Conservation (phyloP, 257 asterid genomes). For the Primulina eburnea region DNA sequence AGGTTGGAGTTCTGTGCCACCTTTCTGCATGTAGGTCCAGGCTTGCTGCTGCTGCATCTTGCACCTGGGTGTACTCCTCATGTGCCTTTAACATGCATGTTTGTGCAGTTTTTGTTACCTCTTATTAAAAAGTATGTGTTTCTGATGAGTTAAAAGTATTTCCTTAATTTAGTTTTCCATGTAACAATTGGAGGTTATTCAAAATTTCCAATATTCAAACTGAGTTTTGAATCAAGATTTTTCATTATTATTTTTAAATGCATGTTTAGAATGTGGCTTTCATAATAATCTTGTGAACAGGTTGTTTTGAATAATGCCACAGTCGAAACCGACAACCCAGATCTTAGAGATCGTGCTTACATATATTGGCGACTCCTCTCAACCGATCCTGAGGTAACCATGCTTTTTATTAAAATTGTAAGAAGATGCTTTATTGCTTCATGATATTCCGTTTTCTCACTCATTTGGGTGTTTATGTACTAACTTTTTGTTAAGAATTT, state of each 20-base stretch:
- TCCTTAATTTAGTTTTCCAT: neutral
- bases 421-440: constrained; percentile 22
- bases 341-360: constrained; percentile 97
- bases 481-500: neutral
- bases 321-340: constrained; percentile 98
- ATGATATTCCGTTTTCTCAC: neutral
- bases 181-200: neutral
- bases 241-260: neutral
- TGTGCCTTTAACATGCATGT: neutral
- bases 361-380: constrained; percentile 99
- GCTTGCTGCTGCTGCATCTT: neutral
- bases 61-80: neutral
- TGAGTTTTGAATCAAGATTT: neutral
- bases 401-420: constrained; percentile 17
- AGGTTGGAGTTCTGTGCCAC: neutral
- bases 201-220: neutral
- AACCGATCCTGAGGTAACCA: constrained; percentile 95
- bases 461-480: neutral
- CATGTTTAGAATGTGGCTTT: constrained; percentile 9
- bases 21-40: neutral
- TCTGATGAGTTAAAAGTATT: neutral
- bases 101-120: neutral
- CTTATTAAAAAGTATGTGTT: neutral
- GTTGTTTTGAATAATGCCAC: constrained; percentile 98
- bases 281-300: constrained; percentile 37